A percentile compares a stretch with the other conserved stretches of the same genome.
These are phyloP conservation scores for Macrophomina phaseolina DNA, from an alignment of 2,329 filamentous ascomycete genomes.

Conservation along the genomic window DNA sequence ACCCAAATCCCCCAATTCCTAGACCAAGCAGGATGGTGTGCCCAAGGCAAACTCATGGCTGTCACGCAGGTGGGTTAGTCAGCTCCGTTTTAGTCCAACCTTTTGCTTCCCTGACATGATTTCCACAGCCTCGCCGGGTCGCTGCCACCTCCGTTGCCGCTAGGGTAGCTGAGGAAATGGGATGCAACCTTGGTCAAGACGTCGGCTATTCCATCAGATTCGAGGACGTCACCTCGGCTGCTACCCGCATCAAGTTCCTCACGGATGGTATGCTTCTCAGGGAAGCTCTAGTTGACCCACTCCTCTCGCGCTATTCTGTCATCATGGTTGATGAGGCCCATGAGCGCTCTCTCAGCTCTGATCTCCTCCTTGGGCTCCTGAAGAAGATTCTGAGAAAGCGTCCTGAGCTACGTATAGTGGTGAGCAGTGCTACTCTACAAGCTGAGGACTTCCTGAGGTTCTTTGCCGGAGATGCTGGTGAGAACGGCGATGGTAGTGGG, in stretches of 20 bases:
- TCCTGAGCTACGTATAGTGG: conserved; percentile 81
- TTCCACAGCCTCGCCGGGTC: conserved; percentile 77
- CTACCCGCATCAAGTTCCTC: conserved; percentile 90
- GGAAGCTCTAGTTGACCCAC: conserved; percentile 90
- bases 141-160: conserved; percentile 89
- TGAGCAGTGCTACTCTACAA: conserved; percentile 93
- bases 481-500: conserved; percentile 41
- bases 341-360: conserved; percentile 89
- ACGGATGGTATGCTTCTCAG: conserved; percentile 91
- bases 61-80: conserved; percentile 79
- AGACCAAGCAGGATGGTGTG: conserved; percentile 86
- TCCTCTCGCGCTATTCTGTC: conserved; percentile 88
- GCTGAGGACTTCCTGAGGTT: conserved; percentile 85
- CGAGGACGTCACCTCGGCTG: conserved; percentile 86
- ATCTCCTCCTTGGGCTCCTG: conserved; percentile 84
- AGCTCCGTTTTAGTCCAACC: not conserved
- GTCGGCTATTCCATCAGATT: conserved; percentile 87
- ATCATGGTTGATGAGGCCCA: conserved; percentile 99
- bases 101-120: conserved; percentile 15
- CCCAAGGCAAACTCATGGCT: conserved; percentile 79
- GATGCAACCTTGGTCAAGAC: conserved; percentile 84
- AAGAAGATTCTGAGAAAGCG: conserved; percentile 87
- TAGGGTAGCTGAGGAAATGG: conserved; percentile 87
- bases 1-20: conserved; percentile 95
- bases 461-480: conserved; percentile 62